Conservation (phyloP, 2,329 filamentous ascomycete species). For the Coleophoma eucalyptorum region DNA sequence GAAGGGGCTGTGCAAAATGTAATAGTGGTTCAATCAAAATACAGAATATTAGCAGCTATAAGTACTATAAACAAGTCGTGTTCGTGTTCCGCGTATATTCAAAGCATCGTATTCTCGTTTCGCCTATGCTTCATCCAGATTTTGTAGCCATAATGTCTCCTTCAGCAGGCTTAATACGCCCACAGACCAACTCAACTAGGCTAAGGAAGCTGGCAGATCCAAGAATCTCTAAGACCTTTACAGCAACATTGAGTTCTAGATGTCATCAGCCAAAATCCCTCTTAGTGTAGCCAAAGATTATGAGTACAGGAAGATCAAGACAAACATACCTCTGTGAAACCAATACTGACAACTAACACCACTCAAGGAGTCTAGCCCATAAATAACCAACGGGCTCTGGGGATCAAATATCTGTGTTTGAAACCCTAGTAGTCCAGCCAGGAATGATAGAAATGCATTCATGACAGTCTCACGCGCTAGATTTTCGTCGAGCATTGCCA, state of each 20-base stretch:
- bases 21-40: neutral
- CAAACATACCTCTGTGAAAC: neutral
- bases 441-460: neutral
- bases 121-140: too few species aligned
- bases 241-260: neutral
- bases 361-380: neutral
- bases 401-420: neutral
- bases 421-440: neutral
- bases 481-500: neutral
- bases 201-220: neutral
- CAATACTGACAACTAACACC: slow-evolving; percentile 1
- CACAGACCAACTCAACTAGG: neutral
- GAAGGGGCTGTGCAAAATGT: neutral
- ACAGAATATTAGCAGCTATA: too few species aligned
- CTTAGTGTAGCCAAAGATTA: neutral
- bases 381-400: neutral
- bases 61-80: too few species aligned
- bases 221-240: neutral
- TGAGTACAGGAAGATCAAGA: neutral
- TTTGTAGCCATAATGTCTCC: too few species aligned
- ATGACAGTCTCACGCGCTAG: neutral
- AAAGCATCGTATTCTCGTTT: too few species aligned
- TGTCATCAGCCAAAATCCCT: neutral
- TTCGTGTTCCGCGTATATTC: too few species aligned
- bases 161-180: too few species aligned